A percentile compares a stretch with the other conserved stretches of the same genome.
phyloP scores from a whole-genome alignment of 1,284 basidiomycete genomes.

The Sporisorium graminicola region DNA sequence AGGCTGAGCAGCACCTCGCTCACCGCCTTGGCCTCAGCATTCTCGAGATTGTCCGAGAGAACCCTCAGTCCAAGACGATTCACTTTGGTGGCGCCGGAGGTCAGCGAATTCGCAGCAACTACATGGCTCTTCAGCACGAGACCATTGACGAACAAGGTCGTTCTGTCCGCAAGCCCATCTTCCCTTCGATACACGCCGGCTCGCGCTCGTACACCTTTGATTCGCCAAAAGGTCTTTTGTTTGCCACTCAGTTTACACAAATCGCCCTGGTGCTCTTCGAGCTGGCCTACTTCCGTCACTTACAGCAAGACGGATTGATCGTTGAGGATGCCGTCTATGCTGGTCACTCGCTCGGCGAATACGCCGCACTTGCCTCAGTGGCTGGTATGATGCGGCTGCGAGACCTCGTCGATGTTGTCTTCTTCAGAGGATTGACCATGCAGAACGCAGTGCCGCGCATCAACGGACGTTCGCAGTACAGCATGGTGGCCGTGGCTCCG shows the following conservation, averaged over 20 bases:
- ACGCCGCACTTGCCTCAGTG: conserved; percentile 95
- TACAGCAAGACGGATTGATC: conserved; percentile 94
- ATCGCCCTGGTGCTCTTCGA: conserved; percentile 94
- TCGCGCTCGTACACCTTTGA: conserved; percentile 84
- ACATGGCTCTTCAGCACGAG: conserved; percentile 99
- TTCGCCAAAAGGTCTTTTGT: conserved; percentile 92
- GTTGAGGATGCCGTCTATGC: conserved; percentile 91
- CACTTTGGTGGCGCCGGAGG: conserved; percentile 99
- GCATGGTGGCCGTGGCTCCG: conserved; percentile 83
- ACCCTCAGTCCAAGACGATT: conserved; percentile 77
- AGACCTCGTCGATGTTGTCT: conserved; percentile 94
- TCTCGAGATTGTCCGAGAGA: conserved; percentile 79
- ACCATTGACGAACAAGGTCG: conserved; percentile 88
- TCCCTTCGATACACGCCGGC: conserved; percentile 57
- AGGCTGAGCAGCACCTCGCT: conserved; percentile 90
- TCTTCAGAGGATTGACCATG: conserved; percentile 99
- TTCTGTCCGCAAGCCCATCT: conserved; percentile 67
- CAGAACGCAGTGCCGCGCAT: conserved; percentile 46
- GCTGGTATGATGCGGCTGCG: conserved; percentile 82
- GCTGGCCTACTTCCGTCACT: conserved; percentile 96
- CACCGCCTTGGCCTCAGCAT: conserved; percentile 93
- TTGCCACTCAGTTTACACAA: conserved; percentile 97
- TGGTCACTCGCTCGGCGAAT: conserved; percentile 97
- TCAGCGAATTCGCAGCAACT: conserved; percentile 93
- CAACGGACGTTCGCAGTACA: conserved; percentile 74